Conservation (phyloP, 2,329 filamentous ascomycete species). For the Bertia moriformis region DNA sequence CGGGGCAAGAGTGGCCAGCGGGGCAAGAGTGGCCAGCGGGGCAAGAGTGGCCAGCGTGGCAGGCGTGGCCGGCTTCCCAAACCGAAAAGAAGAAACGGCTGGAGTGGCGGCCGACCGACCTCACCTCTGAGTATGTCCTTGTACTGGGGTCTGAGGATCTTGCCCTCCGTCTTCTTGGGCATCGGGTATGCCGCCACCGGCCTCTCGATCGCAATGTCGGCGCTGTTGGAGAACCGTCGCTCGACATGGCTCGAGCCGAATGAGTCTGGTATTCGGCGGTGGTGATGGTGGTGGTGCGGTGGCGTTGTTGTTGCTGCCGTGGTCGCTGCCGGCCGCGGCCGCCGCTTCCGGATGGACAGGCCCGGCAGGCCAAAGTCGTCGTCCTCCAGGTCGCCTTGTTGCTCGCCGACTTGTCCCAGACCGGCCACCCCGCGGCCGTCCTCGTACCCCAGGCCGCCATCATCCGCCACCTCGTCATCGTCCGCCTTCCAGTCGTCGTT, state of each 20-base stretch:
- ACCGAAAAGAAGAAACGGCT: background rate
- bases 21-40: slow-evolving; percentile 1
- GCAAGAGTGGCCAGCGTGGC: too few species aligned
- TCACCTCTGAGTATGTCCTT: slow-evolving; percentile 77
- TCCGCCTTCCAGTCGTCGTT: slow-evolving; percentile 71
- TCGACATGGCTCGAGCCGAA: slow-evolving; percentile 20
- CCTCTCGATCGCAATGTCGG: slow-evolving; percentile 85
- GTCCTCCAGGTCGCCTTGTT: too few species aligned
- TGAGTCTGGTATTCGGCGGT: slow-evolving; percentile 20
- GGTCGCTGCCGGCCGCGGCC: slow-evolving; percentile 36
- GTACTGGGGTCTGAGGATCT: slow-evolving; percentile 91
- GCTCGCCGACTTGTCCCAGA: too few species aligned
- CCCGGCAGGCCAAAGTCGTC: slow-evolving; percentile 93
- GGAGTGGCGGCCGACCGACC: slow-evolving; percentile 2
- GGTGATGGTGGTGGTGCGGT: slow-evolving; percentile 12
- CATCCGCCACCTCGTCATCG: slow-evolving; percentile 47
- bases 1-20: too few species aligned
- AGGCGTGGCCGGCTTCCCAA: too few species aligned
- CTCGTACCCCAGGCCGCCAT: slow-evolving; percentile 64
- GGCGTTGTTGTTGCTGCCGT: slow-evolving; percentile 19
- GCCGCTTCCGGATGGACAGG: slow-evolving; percentile 77
- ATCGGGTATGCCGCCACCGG: slow-evolving; percentile 71
- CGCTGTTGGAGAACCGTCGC: slow-evolving; percentile 68
- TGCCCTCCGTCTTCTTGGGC: slow-evolving; percentile 79
- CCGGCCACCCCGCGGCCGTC: slow-evolving; percentile 62